Conservation (phyloP, 2,329 filamentous ascomycete species). For the Rhytidhysteron rufulum region DNA sequence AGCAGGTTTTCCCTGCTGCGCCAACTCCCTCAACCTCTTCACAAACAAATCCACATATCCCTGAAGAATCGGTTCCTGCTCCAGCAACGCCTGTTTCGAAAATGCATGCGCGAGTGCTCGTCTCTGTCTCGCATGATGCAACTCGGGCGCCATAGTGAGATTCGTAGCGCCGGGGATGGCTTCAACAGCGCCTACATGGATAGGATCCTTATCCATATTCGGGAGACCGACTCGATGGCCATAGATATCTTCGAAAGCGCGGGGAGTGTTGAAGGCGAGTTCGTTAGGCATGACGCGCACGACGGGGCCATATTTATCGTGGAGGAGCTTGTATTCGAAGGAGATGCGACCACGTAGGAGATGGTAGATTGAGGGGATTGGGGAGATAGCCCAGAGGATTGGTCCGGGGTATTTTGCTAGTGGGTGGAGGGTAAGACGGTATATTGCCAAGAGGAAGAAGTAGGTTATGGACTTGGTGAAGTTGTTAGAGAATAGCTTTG, state of each 20-base stretch:
- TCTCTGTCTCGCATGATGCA: constrained; percentile 36
- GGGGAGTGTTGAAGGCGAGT: constrained; percentile 29
- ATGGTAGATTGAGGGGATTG: constrained; percentile 22
- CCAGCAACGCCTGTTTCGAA: constrained; percentile 35
- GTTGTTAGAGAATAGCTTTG: neutral
- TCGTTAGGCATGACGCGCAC: constrained; percentile 33
- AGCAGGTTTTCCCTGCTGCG: constrained; percentile 19
- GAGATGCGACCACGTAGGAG: constrained; percentile 24
- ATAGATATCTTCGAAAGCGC: constrained; percentile 32
- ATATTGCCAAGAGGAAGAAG: constrained; percentile 17
- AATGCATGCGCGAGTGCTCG: constrained; percentile 40
- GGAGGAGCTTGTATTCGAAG: constrained; percentile 26
- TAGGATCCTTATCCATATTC: constrained; percentile 33
- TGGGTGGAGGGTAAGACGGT: constrained; percentile 26
- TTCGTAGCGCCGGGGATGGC: constrained; percentile 34
- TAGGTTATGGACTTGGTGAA: constrained; percentile 16
- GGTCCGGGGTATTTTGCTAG: constrained; percentile 28
- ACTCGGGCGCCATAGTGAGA: constrained; percentile 35
- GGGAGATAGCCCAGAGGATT: constrained; percentile 24
- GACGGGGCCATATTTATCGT: constrained; percentile 32
- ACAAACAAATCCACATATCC: constrained; percentile 41
- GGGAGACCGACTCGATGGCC: constrained; percentile 24
- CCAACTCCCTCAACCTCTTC: constrained; percentile 32
- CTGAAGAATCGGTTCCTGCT: constrained; percentile 39
- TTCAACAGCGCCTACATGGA: constrained; percentile 32